Evolutionary conservation across 163 green algal genomes (phyloP), one percentile per base, ranked within the genome.

Genomic region (Scenedesmus sp.): DNA sequence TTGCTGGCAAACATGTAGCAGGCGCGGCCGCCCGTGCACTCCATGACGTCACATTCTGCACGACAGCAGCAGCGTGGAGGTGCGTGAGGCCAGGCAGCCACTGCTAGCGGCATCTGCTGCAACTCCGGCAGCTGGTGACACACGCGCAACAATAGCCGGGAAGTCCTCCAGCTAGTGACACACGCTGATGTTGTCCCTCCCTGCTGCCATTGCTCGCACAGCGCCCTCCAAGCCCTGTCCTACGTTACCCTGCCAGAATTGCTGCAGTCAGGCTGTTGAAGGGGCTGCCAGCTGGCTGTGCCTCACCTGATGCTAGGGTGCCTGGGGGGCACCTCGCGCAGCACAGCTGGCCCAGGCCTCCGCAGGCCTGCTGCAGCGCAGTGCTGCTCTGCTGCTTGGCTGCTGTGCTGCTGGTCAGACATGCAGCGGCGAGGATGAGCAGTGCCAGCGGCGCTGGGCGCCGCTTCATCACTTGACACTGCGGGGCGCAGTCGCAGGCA

Each of bases 1-100:
- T 88, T 67, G 59, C 34, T 87, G 7, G 56, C 90, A 60, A 93
- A 93, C 84, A 73, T 56, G 46, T 90, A 87, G 62, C 90, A 93
- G 1, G 16, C 18, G 18, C 8, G 52, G 67, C 74, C 46, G 20
- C 52, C 84, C 6, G 64, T 87, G 46, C 90, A 93, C 7, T 52
- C 62, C 56, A 52, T 56, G 1, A 55, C n/a, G 46, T 70, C 74
- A n/a, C 90, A 93, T 55, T 89, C 90, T 93, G 90, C 89, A 76
- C 52, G 60, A 66, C 60, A 12, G 86, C n/a, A 79, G 83, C 56
- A 77, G 5, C 20, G 12, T 26, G 60, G 5, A 26, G 26, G 2
- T 23, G 52, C 34, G 12, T 16, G 9, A 85, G 77, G 26, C 46
- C 16, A 20, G 46, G 55, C n/a, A 59, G 52, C 1, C 15, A 8